Conservation (phyloP, 768 basidiomycete genomes). For the Nidularia sp. region DNA sequence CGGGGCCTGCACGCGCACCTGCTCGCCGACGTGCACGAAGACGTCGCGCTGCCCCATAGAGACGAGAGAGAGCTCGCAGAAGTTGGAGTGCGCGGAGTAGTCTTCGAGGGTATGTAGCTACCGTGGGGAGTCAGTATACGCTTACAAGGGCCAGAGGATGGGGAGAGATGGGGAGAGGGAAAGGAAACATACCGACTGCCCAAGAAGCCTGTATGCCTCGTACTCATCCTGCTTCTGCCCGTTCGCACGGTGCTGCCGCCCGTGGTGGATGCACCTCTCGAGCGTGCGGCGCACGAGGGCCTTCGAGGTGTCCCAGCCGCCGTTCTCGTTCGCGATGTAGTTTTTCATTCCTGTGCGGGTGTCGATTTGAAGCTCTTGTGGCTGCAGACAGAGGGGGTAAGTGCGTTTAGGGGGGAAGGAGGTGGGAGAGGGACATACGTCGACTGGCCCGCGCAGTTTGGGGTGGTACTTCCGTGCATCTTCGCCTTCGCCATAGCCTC, state of each 20-base stretch:
- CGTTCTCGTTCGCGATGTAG: constrained; percentile 82
- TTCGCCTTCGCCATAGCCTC: constrained; percentile 81
- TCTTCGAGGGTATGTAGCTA: constrained; percentile 83
- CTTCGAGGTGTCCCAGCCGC: constrained; percentile 87
- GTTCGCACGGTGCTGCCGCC: constrained; percentile 55
- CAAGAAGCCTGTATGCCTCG: constrained; percentile 78
- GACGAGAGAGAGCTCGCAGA: constrained; percentile 79
- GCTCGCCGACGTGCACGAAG: constrained; percentile 85
- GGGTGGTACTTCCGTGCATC: constrained; percentile 80
- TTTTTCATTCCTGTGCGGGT: constrained; percentile 91
- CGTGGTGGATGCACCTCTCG: constrained; percentile 75
- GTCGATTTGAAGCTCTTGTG: constrained; percentile 82
- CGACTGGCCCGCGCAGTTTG: constrained; percentile 75
- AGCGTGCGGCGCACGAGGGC: constrained; percentile 71
- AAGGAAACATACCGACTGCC: constrained; percentile 52
- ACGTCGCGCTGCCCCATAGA: constrained; percentile 71
- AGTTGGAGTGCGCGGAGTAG: constrained; percentile 87
- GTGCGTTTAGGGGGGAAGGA: neutral
- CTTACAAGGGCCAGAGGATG: neutral
- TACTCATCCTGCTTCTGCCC: constrained; percentile 67
- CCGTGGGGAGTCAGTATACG: neutral
- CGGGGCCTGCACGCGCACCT: constrained; percentile 69
- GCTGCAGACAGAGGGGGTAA: constrained; percentile 47
- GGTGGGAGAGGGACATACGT: constrained; percentile 38
- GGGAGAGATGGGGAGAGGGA: no score